Evolutionary conservation across 106 monocot species (phyloP).

Genomic region (Amphibolis antarctica): DNA sequence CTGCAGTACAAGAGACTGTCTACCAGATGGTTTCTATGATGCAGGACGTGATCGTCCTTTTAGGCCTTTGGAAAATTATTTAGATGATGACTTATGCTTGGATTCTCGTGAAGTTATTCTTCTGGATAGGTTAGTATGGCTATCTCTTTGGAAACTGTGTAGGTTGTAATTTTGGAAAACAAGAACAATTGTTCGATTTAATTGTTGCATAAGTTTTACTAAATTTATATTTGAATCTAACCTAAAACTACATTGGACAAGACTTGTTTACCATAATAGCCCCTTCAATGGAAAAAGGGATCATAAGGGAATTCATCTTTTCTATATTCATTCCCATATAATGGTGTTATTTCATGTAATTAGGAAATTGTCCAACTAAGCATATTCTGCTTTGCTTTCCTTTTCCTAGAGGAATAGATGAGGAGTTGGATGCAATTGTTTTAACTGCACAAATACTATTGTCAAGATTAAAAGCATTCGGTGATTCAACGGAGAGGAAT

Average conservation of each 20-base stretch:
- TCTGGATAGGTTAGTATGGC: constrained; percentile 53
- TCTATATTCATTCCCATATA: neutral
- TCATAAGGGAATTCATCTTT: neutral
- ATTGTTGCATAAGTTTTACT: too few relatives aligned
- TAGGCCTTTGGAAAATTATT: constrained; percentile 56
- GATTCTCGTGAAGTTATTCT: constrained; percentile 96
- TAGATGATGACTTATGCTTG: constrained; percentile 26
- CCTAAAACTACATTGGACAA: too few relatives aligned
- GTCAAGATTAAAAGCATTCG: constrained; percentile 37
- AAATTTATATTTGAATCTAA: too few relatives aligned
- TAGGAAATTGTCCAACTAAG: neutral
- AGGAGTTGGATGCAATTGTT: constrained; percentile 80
- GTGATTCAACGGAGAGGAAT: constrained; percentile 14
- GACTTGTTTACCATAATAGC: too few relatives aligned
- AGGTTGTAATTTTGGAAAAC: too few relatives aligned
- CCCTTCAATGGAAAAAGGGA: too few relatives aligned
- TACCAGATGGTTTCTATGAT: constrained; percentile 99
- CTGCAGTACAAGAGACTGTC: constrained; percentile 62
- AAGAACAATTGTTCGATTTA: too few relatives aligned
- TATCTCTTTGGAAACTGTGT: neutral
- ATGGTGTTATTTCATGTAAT: too few relatives aligned
- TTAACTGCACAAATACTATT: constrained; percentile 62
- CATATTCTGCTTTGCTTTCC: neutral
- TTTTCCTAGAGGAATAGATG: constrained; percentile 55
- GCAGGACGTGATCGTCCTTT: constrained; percentile 82